Percentiles rank a stretch among this genome's conserved stretches.
Evolutionary conservation across 768 basidiomycete species (phyloP).

Genomic region (Podaxis carcinomalis): DNA sequence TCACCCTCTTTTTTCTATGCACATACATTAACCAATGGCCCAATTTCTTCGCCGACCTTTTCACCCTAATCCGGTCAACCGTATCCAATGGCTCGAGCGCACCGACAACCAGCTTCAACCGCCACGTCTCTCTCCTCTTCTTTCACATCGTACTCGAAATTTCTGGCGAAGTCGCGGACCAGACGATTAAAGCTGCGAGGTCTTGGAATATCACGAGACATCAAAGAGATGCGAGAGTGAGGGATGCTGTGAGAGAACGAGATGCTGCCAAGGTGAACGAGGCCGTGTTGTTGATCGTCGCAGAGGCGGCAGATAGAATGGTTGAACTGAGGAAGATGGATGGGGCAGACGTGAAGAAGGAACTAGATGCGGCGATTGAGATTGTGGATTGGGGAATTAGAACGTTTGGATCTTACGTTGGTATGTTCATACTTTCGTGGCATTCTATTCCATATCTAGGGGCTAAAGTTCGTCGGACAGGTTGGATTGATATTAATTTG

Average conservation of each 20-base stretch:
- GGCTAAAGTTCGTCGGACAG: conserved; percentile 34
- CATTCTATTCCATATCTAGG: neutral
- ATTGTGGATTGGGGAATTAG: conserved; percentile 90
- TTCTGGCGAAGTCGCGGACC: conserved; percentile 95
- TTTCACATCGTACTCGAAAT: conserved; percentile 93
- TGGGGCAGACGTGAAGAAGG: conserved; percentile 35
- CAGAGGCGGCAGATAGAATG: conserved; percentile 64
- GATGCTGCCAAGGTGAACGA: conserved; percentile 87
- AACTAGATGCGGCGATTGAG: conserved; percentile 61
- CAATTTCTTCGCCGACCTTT: conserved; percentile 75
- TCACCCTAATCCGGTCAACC: conserved; percentile 56
- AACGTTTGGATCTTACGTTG: conserved; percentile 91
- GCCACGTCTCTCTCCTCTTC: conserved; percentile 82
- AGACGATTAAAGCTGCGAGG: conserved; percentile 85
- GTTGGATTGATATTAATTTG: conserved; percentile 97
- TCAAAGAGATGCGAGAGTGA: conserved; percentile 75
- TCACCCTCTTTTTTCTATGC: conserved; percentile 85
- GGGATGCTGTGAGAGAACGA: conserved; percentile 86
- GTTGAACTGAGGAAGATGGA: conserved; percentile 44
- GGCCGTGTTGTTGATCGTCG: conserved; percentile 79
- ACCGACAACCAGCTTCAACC: conserved; percentile 61
- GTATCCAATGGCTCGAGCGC: conserved; percentile 39
- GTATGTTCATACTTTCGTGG: conserved; percentile 46
- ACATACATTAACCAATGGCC: conserved; percentile 87
- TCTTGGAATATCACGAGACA: conserved; percentile 67